Percentiles rank a stretch among this genome's conserved stretches.
Evolutionary conservation across 2,329 filamentous ascomycete species (phyloP).

Genomic region (Xylaria sp.): DNA sequence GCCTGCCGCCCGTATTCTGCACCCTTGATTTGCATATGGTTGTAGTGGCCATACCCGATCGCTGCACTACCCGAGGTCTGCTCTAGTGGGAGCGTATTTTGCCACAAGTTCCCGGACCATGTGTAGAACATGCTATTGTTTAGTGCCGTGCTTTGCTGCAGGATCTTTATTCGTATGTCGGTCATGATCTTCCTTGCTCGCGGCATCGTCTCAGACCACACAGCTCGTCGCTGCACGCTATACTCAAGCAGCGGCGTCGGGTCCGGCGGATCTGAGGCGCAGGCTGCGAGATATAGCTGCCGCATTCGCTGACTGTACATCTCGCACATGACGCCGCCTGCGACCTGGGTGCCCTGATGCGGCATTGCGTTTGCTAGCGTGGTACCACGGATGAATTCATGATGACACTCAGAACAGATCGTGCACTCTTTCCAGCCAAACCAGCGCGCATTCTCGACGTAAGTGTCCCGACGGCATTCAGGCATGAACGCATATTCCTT

Average conservation of each 20-base stretch:
- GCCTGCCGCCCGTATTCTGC: conserved; percentile 26
- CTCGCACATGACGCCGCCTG: conserved; percentile 29
- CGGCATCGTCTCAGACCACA: conserved; percentile 31
- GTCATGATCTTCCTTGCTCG: conserved; percentile 17
- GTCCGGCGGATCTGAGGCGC: conserved; percentile 20
- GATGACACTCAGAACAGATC: conserved; percentile 29
- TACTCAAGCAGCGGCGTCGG: conserved; percentile 27
- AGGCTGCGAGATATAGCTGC: conserved; percentile 23
- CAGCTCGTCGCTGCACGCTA: conserved; percentile 27
- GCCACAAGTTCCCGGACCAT: conserved; percentile 13
- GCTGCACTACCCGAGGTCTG: conserved; percentile 16
- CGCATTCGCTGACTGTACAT: conserved; percentile 35
- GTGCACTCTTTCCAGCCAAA: conserved; percentile 32
- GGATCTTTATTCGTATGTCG: background rate
- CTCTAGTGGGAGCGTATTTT: conserved; percentile 21
- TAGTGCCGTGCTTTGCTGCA: conserved; percentile 6
- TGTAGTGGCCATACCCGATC: conserved; percentile 14
- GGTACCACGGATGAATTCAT: conserved; percentile 32
- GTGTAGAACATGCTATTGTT: conserved; percentile 21
- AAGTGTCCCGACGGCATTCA: conserved; percentile 14
- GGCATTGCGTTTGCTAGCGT: conserved; percentile 25
- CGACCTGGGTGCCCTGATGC: conserved; percentile 2
- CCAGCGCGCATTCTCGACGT: conserved; percentile 26
- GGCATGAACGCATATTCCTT: conserved; percentile 28
- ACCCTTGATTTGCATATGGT: conserved; percentile 34